Evolutionary conservation across 2,329 filamentous ascomycete genomes (phyloP).

Genomic region (Ophiocordyceps australis): DNA sequence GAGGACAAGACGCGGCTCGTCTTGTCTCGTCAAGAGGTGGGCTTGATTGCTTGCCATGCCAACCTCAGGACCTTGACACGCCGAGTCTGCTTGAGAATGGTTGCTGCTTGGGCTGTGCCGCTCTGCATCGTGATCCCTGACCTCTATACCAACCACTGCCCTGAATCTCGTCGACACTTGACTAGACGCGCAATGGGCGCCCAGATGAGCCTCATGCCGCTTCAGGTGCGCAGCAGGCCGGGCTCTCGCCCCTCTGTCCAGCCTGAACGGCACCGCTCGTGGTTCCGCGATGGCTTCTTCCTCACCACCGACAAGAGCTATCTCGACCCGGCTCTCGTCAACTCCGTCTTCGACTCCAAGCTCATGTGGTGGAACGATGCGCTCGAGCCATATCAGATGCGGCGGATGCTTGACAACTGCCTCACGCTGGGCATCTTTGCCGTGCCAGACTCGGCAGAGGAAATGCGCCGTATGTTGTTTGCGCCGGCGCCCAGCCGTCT

Average conservation of each 20-base stretch:
- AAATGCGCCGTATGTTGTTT: slow-evolving; percentile 17
- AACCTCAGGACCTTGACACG: no score
- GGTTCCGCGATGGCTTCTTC: slow-evolving; percentile 35
- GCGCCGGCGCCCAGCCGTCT: background rate
- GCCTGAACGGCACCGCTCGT: no score
- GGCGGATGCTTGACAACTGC: slow-evolving; percentile 35
- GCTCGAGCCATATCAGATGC: slow-evolving; percentile 26
- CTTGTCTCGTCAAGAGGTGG: no score
- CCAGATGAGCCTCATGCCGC: slow-evolving; percentile 5
- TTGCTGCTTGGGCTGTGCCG: slow-evolving; percentile 2
- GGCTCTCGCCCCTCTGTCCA: slow-evolving; percentile 13
- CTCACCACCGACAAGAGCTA: slow-evolving; percentile 41
- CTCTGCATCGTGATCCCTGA: slow-evolving; percentile 1
- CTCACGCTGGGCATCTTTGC: slow-evolving; percentile 41
- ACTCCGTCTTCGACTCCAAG: slow-evolving; percentile 34
- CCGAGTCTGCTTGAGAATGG: slow-evolving; percentile 4
- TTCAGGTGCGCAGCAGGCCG: slow-evolving; percentile 7
- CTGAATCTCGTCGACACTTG: slow-evolving; percentile 1
- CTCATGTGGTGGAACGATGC: slow-evolving; percentile 42
- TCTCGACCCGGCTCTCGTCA: slow-evolving; percentile 34
- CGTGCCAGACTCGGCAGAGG: slow-evolving; percentile 16
- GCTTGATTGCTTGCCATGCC: no score
- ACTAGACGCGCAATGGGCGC: slow-evolving; percentile 6
- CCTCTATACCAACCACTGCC: slow-evolving; percentile 2
- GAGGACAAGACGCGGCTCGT: no score